phyloP scores from a whole-genome alignment of 768 basidiomycete genomes.

The Termitomyces sp. region DNA sequence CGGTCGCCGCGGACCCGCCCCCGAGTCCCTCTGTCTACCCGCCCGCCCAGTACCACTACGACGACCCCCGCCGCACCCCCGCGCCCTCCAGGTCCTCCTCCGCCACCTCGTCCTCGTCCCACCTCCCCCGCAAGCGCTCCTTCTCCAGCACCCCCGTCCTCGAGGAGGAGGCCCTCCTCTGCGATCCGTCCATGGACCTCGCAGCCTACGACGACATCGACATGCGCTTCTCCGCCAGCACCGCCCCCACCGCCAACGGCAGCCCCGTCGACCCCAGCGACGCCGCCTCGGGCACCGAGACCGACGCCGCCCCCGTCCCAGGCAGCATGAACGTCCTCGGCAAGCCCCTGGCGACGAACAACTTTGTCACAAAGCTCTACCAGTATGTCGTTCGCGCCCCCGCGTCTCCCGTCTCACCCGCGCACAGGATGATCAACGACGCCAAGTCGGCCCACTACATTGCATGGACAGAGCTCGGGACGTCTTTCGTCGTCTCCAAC shows the following conservation, averaged over 20 bases:
- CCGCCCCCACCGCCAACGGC: slow-evolving; percentile 15
- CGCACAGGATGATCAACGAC: slow-evolving; percentile 80
- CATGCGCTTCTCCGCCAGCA: slow-evolving; percentile 7
- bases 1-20: slow-evolving; percentile 61
- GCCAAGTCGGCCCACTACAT: slow-evolving; percentile 76
- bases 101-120: slow-evolving; percentile 49
- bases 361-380: slow-evolving; percentile 86
- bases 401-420: background rate
- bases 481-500: slow-evolving; percentile 82
- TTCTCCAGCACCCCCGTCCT: slow-evolving; percentile 45
- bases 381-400: slow-evolving; percentile 37
- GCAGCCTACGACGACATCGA: slow-evolving; percentile 48
- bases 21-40: slow-evolving; percentile 43
- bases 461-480: slow-evolving; percentile 76
- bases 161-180: slow-evolving; percentile 33
- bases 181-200: slow-evolving; percentile 31
- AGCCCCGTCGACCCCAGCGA: slow-evolving; percentile 45
- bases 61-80: slow-evolving; percentile 31
- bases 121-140: slow-evolving; percentile 63
- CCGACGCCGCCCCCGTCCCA: slow-evolving; percentile 13
- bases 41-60: slow-evolving; percentile 48
- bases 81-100: slow-evolving; percentile 34
- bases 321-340: slow-evolving; percentile 52
- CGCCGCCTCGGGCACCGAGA: slow-evolving; percentile 28
- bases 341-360: slow-evolving; percentile 68